Base-by-base conservation (phyloP, 1,284 basidiomycete genomes). In the Hymenochaete sp. region DNA sequence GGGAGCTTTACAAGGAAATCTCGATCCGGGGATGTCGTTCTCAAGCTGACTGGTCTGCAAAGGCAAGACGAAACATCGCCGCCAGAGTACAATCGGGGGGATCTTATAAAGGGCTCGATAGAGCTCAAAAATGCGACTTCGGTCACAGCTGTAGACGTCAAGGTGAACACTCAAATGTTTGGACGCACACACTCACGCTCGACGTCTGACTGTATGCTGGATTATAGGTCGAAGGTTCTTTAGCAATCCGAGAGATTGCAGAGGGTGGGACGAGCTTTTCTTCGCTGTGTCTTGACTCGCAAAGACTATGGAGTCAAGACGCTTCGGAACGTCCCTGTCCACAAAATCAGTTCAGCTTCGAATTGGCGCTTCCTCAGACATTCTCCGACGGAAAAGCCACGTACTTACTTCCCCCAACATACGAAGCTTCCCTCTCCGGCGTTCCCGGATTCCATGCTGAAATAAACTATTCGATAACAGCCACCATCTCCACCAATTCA, bases 361-460 rank as follows among this genome's bases (percentile, higher is more conserved):
- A 65, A 28, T 59, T 82, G 38, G 57, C 60, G 9, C 64, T 86
- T 10, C 83, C 82, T 0, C 59, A 66, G 3, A 73, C 71, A 0
- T 83, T 82, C 56, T 59, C 64, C 2, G 70, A 75, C 44, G 71
- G 75, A 25, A 70, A 66, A 25, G 69, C 68, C 42, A 71, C 65
- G 13, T 81, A 77, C 63, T 42, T 50, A 11, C 36, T 54, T 47
- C 82, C 82, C 22, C 80, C 82, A 1, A 78, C 72, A 14, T 81
- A 74, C 54, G 63, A 72, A 46, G 72, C 74, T 16, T 75, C 75
- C 53, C 65, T 83, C 13, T 70, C 70, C 25, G 79, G 79, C 2
- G 61, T 85, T 2, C 82, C 82, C 7, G 82, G 82, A 3, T 83
- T 83, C 55, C 62, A 64, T 8, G 78, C 80, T 16, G 66, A 64